phyloP scores from a whole-genome alignment of 441 rosid species.

The Euphorbia celastroides region DNA sequence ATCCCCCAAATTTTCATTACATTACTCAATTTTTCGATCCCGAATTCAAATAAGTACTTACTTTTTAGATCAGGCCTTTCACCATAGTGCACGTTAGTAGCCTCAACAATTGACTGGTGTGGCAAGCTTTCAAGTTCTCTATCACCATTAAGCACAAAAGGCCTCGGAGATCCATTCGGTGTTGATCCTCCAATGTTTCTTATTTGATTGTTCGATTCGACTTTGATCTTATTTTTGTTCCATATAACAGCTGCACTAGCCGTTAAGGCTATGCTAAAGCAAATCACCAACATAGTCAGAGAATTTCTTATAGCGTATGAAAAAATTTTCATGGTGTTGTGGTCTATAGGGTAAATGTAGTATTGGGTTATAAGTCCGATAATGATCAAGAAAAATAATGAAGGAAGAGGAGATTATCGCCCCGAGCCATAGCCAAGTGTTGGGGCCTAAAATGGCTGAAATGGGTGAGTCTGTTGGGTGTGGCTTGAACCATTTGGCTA shows the following conservation, averaged over 20 bases:
- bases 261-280: conserved; percentile 40
- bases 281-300: conserved; percentile 38
- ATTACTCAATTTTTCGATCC: neutral
- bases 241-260: conserved; percentile 48
- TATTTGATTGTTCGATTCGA: conserved; percentile 34
- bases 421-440: conserved; percentile 72
- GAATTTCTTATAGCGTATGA: conserved; percentile 26
- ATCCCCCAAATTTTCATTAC: neutral
- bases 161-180: conserved; percentile 20
- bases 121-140: conserved; percentile 63
- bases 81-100: conserved; percentile 54
- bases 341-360: conserved; percentile 56
- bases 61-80: conserved; percentile 67
- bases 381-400: conserved; percentile 45
- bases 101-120: conserved; percentile 38
- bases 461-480: conserved; percentile 45
- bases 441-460: conserved; percentile 64
- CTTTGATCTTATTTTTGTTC: conserved; percentile 43
- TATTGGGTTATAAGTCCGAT: conserved; percentile 57
- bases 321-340: conserved; percentile 28
- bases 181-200: conserved; percentile 31
- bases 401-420: conserved; percentile 66
- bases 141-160: conserved; percentile 21
- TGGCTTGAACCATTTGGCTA: conserved; percentile 63
- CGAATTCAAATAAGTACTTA: conserved; percentile 23